phyloP scores from a whole-genome alignment of 83 land plant genomes.

The Isoetes engelmannii region DNA sequence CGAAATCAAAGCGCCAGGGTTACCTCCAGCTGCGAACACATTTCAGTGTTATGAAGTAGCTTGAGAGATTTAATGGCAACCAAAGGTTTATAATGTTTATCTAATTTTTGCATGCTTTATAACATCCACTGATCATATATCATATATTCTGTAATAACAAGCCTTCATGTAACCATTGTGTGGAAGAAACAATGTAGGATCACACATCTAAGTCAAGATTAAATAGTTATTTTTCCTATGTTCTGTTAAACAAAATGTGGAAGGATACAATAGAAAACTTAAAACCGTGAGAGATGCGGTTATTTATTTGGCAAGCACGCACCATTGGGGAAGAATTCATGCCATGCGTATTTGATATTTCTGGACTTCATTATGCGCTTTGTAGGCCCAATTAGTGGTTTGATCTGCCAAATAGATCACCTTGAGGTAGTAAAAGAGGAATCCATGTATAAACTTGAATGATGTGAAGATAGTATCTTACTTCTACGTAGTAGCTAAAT shows the following conservation, averaged over 20 bases:
- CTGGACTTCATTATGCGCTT: background rate
- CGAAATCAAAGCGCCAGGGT: background rate
- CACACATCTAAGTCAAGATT: no score
- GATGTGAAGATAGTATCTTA: background rate
- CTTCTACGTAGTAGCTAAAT: constrained; percentile 12
- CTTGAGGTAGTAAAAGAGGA: no score
- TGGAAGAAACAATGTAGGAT: no score
- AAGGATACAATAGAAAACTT: background rate
- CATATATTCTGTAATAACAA: no score
- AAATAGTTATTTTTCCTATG: no score
- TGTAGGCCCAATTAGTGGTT: constrained; percentile 1
- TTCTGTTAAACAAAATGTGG: no score
- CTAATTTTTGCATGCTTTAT: no score
- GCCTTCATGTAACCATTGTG: no score
- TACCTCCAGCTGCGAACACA: background rate
- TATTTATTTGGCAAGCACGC: background rate
- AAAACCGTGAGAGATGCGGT: background rate
- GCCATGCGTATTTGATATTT: background rate
- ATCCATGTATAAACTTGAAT: background rate
- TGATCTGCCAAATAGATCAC: background rate
- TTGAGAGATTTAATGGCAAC: no score
- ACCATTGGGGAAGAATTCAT: constrained; percentile 7
- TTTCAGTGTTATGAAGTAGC: no score
- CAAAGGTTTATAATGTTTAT: no score
- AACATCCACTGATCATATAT: no score